Evolutionary conservation across 139 green algal species (phyloP).

Genomic region (Asterochloris sp.): DNA sequence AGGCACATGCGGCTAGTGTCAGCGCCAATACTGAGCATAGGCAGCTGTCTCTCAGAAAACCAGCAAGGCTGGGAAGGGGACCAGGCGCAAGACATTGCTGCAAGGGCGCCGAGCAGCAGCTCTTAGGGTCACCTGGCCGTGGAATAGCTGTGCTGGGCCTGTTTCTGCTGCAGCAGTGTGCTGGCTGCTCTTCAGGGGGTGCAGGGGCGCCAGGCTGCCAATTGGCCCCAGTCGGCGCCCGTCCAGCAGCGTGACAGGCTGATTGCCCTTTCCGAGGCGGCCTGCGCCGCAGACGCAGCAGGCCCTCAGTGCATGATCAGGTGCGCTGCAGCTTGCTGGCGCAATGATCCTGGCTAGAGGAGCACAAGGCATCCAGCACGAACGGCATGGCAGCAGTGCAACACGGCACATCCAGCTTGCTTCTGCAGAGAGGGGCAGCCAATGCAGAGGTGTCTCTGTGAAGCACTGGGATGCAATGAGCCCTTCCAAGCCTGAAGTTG

Average conservation of each 20-base stretch:
- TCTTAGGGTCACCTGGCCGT: background rate
- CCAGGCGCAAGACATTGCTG: background rate
- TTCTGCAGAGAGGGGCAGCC: too few relatives aligned
- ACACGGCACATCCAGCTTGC: too few relatives aligned
- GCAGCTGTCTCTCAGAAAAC: too few relatives aligned
- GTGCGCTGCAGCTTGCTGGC: background rate
- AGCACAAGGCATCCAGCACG: too few relatives aligned
- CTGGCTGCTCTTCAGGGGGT: background rate
- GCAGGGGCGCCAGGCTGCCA: conserved; percentile 9
- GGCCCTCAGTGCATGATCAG: background rate
- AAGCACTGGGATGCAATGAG: too few relatives aligned
- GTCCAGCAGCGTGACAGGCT: conserved; percentile 20
- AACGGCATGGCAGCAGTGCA: too few relatives aligned
- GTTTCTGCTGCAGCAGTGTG: background rate
- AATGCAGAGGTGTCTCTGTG: too few relatives aligned
- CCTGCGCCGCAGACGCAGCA: conserved; percentile 1
- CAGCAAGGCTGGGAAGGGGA: too few relatives aligned
- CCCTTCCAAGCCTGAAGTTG: too few relatives aligned
- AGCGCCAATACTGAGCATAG: too few relatives aligned
- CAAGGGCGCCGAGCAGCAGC: background rate
- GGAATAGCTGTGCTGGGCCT: background rate
- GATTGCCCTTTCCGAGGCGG: conserved; percentile 9
- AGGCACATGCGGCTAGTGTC: too few relatives aligned
- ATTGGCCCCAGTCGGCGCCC: conserved; percentile 18
- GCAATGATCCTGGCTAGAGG: background rate